These are phyloP conservation scores for Gilbertella persicaria DNA, from an alignment of 371 early-diverging fungal species.

Conservation along the genomic window DNA sequence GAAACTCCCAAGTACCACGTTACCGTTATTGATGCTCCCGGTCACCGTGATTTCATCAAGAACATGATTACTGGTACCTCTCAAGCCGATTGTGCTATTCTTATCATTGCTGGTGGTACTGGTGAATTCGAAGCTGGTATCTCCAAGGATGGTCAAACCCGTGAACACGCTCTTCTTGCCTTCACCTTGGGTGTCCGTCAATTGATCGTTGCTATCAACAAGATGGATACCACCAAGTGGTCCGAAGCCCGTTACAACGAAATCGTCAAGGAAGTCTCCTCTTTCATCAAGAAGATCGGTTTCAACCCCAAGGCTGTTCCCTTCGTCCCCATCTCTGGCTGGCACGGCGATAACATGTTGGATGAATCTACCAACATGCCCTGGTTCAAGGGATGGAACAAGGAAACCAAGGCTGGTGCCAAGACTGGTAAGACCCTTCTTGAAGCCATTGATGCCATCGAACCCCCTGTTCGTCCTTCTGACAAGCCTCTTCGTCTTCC, in stretches of 20 bases:
- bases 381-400: slow-evolving; percentile 97
- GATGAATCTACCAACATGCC: slow-evolving; percentile 91
- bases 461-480: slow-evolving; percentile 87
- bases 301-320: slow-evolving; percentile 91
- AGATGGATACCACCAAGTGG: slow-evolving; percentile 98
- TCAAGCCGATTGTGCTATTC: slow-evolving; percentile 95
- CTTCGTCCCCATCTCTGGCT: slow-evolving; percentile 97
- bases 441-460: slow-evolving; percentile 92
- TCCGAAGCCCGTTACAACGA: slow-evolving; percentile 92
- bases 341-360: slow-evolving; percentile 98
- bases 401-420: slow-evolving; percentile 82
- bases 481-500: slow-evolving; percentile 98
- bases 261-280: slow-evolving; percentile 92
- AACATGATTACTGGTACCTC: slow-evolving; percentile 98
- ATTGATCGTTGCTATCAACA: slow-evolving; percentile 98
- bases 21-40: slow-evolving; percentile 99
- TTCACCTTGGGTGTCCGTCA: slow-evolving; percentile 97
- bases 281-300: slow-evolving; percentile 95
- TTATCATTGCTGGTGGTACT: slow-evolving; percentile 92
- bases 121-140: slow-evolving; percentile 99
- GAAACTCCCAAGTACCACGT: slow-evolving; percentile 95
- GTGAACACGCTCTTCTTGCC: slow-evolving; percentile 99
- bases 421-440: slow-evolving; percentile 87
- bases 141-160: slow-evolving; percentile 99
- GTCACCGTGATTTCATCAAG: slow-evolving; percentile 99